Evolutionary conservation across 2,329 filamentous ascomycete genomes (phyloP).

Genomic region (Diplocarpon rosae): DNA sequence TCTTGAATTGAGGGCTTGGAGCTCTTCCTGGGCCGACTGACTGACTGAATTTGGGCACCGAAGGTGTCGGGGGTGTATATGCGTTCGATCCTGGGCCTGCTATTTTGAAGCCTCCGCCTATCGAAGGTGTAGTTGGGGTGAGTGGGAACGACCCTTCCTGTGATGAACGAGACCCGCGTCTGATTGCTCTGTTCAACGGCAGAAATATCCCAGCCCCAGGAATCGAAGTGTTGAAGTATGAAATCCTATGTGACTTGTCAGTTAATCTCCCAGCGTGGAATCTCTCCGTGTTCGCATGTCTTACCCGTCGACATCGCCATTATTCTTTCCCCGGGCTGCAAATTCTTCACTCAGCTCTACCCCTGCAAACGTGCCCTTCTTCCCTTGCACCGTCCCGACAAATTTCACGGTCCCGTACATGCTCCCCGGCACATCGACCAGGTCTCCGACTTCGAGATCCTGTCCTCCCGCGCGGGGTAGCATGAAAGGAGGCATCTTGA

Average conservation of each 20-base stretch:
- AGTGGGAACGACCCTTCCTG: conserved; percentile 45
- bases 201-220: conserved; percentile 89
- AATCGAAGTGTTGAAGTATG: conserved; percentile 71
- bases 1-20: conserved; percentile 61
- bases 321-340: conserved; percentile 82
- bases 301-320: conserved; percentile 89
- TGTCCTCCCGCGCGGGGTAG: conserved; percentile 39
- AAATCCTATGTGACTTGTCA: conserved; percentile 36
- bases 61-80: conserved; percentile 53
- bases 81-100: conserved; percentile 37
- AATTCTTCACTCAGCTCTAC: conserved; percentile 79
- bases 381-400: conserved; percentile 74
- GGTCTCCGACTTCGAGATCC: conserved; percentile 64
- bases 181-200: conserved; percentile 69
- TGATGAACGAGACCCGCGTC: conserved; percentile 46
- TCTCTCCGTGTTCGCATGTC: conserved; percentile 27
- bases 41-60: conserved; percentile 73
- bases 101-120: conserved; percentile 38
- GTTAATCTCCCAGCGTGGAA: conserved; percentile 4
- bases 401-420: conserved; percentile 90
- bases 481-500: conserved; percentile 43
- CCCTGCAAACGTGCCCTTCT: conserved; percentile 84
- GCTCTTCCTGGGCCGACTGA: conserved; percentile 65
- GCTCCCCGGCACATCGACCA: conserved; percentile 83
- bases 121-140: conserved; percentile 57